Evolutionary conservation across 2,329 filamentous ascomycete genomes (phyloP), one percentile per base, ranked within the genome.

Genomic region (Fusarium sp.): DNA sequence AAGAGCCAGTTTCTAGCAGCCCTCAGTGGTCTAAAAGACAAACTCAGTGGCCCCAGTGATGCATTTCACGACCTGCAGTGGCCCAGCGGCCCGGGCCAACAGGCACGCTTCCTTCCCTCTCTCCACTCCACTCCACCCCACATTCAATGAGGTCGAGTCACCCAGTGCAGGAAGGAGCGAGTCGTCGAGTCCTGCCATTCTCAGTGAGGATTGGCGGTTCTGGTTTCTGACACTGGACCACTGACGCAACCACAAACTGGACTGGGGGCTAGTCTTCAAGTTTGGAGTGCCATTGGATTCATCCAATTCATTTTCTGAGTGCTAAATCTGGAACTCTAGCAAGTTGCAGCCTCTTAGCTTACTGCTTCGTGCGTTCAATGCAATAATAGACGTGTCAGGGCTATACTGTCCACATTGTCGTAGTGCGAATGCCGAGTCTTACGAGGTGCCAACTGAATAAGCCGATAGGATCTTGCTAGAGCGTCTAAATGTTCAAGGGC

Each of bases 61-160:
- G 69, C 71, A 75, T 75, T 70, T 70, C 70, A 73, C 63, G 57
- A 72, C 65, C 65, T 68, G 73, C 70, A 70, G 62, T 70, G 72
- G 71, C 38, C 71, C 65, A 73, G 64, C 51, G 61, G 65, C 65
- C 56, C 54, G 57, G 57, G 53, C 67, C 69, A 71, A 70, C 68
- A 66, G 55, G 47, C 36, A 48, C 28, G 41, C 45, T 62, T 55
- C 39, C 53, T 47, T 41, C 55, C 35, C 22, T 44, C 45, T 16
- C 24, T 44, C 41, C 41, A 47, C 45, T n/a, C 45, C 28, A 48
- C 45, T 31, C 51, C 42, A 54, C 48, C 56, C 33, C 59, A 39
- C 16, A 31, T 30, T 44, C 44, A 44, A 28, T 45, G 44, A 54
- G 53, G 38, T 65, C 56, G 53, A 65, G 65, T 60, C 54, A 39